A percentile compares a stretch with the other conserved stretches of the same genome.
phyloP scores from a whole-genome alignment of 768 basidiomycete genomes.

The Leccinum obscurum region DNA sequence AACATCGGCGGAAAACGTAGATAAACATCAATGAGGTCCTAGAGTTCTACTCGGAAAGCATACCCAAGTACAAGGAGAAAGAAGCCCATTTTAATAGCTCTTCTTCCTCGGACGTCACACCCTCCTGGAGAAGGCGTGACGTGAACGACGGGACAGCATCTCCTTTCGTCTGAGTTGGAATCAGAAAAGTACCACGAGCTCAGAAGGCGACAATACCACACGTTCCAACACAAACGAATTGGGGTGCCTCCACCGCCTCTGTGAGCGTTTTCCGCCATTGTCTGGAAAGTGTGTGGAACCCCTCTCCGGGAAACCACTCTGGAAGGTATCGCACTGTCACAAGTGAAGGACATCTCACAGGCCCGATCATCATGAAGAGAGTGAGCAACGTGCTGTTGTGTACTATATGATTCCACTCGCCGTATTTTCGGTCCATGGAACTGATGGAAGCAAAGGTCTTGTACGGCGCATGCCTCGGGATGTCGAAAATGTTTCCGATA shows the following conservation, averaged over 20 bases:
- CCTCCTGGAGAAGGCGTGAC: conserved; percentile 11
- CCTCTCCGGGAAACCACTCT: conserved; percentile 24
- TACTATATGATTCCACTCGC: conserved; percentile 30
- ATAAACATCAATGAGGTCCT: background rate
- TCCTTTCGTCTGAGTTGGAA: conserved; percentile 4
- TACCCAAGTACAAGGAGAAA: conserved; percentile 20
- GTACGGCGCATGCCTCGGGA: conserved; percentile 52
- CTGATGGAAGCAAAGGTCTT: conserved; percentile 40
- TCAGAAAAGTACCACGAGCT: background rate
- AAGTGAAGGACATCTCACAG: conserved; percentile 1
- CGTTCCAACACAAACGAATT: conserved; percentile 15
- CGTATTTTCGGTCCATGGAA: conserved; percentile 41
- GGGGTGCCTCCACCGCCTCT: conserved; percentile 1
- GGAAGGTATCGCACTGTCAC: conserved; percentile 18
- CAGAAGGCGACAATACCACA: background rate
- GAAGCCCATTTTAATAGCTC: conserved; percentile 16
- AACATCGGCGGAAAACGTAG: background rate
- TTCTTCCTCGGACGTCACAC: conserved; percentile 10
- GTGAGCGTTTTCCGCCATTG: conserved; percentile 4
- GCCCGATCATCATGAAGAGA: conserved; percentile 17
- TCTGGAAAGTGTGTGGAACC: conserved; percentile 16
- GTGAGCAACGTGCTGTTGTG: background rate
- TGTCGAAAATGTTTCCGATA: conserved; percentile 46
- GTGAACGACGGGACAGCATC: conserved; percentile 14
- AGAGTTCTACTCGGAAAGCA: background rate